phyloP scores from a whole-genome alignment of 495 filamentous ascomycete genomes.

The Aspergillus coremiiformis region DNA sequence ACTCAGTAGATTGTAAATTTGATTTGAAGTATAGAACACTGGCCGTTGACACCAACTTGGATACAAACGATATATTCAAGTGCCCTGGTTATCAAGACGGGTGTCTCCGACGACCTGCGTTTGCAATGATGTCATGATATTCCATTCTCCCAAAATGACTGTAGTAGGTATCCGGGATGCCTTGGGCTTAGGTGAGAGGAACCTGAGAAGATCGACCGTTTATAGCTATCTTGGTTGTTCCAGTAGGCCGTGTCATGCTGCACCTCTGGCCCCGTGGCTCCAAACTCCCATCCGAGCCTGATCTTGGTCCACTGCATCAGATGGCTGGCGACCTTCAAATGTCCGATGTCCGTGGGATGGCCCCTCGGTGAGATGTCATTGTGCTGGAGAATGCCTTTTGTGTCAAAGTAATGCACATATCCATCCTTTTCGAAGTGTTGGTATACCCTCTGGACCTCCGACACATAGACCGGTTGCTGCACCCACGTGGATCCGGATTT shows the following conservation, averaged over 20 bases:
- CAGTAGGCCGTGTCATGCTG: slow-evolving; percentile 56
- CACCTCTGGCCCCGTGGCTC: slow-evolving; percentile 53
- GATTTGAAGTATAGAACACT: not conserved
- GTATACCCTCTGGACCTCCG: slow-evolving; percentile 49
- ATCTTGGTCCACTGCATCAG: slow-evolving; percentile 49
- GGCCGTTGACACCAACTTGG: not conserved
- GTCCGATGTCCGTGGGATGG: slow-evolving; percentile 61
- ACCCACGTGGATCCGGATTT: slow-evolving; percentile 46
- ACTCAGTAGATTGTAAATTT: not conserved
- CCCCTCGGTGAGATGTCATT: slow-evolving; percentile 59
- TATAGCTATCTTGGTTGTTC: slow-evolving; percentile 50
- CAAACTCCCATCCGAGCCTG: slow-evolving; percentile 54
- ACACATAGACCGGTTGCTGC: slow-evolving; percentile 40
- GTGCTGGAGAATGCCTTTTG: slow-evolving; percentile 59
- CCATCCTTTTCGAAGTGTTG: slow-evolving; percentile 48
- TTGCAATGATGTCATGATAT: not conserved
- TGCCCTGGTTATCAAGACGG: not conserved
- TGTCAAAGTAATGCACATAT: slow-evolving; percentile 65
- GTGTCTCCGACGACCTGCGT: not conserved
- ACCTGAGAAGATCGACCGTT: not conserved
- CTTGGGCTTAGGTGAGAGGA: not conserved
- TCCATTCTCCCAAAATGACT: not conserved
- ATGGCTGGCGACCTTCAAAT: slow-evolving; percentile 61
- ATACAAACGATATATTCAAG: not conserved
- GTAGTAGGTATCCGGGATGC: not conserved